phyloP scores from a whole-genome alignment of 305 asterid species.

The Fraxinus baroniana region DNA sequence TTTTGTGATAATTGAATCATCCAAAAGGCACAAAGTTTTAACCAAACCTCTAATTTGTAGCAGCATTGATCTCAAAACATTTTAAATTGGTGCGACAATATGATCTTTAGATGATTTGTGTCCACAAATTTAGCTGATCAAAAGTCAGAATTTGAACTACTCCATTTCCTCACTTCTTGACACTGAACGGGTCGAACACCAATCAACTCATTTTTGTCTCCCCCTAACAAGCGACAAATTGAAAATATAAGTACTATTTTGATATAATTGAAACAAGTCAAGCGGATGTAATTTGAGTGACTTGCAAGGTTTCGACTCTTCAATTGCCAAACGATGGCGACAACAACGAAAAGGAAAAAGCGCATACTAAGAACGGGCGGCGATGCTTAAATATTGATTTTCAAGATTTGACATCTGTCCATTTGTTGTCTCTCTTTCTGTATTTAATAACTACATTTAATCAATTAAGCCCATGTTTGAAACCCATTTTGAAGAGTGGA shows the following conservation, averaged over 20 bases:
- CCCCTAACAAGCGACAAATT: neutral
- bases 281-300: neutral
- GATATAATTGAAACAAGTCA: neutral
- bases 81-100: neutral
- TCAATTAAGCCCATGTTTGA: no score
- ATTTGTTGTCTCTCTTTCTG: conserved; percentile 9
- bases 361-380: conserved; percentile 39
- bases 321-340: neutral
- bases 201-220: neutral
- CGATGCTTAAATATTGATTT: conserved; percentile 45
- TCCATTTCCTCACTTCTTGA: no score
- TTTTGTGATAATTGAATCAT: neutral
- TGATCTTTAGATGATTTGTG: neutral
- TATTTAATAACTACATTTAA: neutral
- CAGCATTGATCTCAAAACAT: neutral
- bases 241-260: neutral
- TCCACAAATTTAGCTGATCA: neutral
- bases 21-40: neutral
- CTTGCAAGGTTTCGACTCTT: neutral
- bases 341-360: conserved; percentile 11
- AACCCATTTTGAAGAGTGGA: no score
- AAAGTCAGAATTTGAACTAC: neutral
- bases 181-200: neutral
- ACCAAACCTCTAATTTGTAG: neutral
- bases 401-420: conserved; percentile 46